phyloP scores from a whole-genome alignment of 2,329 filamentous ascomycete genomes.

The Plectosphaerella cucumerina region DNA sequence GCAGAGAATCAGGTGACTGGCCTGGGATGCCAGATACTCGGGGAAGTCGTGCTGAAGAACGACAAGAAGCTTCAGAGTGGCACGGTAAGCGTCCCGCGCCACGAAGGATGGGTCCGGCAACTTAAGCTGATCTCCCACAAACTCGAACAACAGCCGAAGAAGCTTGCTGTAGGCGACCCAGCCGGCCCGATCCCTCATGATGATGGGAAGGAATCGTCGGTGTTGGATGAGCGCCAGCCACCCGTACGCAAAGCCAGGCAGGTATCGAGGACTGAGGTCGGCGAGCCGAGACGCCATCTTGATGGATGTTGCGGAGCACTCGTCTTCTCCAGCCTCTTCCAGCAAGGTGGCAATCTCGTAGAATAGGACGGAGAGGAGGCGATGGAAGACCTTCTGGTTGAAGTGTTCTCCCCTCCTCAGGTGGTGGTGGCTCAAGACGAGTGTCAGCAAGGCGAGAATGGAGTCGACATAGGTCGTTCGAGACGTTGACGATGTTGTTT shows the following conservation, averaged over 20 bases:
- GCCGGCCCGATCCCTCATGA: conserved; percentile 66
- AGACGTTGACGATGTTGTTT: conserved; percentile 53
- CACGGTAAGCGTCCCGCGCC: conserved; percentile 80
- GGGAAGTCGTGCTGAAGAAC: conserved; percentile 92
- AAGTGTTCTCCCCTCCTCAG: conserved; percentile 75
- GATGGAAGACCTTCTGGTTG: conserved; percentile 87
- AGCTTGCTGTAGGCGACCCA: conserved; percentile 74
- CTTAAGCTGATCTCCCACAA: conserved; percentile 77
- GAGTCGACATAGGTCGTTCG: conserved; percentile 73
- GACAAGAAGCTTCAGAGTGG: conserved; percentile 75
- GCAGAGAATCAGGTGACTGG: conserved; percentile 74
- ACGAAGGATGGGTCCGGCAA: conserved; percentile 63
- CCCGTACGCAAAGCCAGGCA: conserved; percentile 78
- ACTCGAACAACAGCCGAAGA: conserved; percentile 66
- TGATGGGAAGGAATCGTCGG: conserved; percentile 73
- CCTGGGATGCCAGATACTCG: conserved; percentile 85
- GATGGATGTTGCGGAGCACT: conserved; percentile 66
- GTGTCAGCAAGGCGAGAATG: conserved; percentile 69
- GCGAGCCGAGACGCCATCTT: conserved; percentile 68
- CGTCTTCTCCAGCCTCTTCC: conserved; percentile 54
- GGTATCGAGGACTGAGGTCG: conserved; percentile 69
- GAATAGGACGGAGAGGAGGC: conserved; percentile 78
- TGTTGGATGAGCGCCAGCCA: conserved; percentile 85
- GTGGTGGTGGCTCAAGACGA: conserved; percentile 84
- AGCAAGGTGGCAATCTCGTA: conserved; percentile 64